Evolutionary conservation across 176 grass and related monocot genomes (phyloP).

Genomic region (Otatea glauca): DNA sequence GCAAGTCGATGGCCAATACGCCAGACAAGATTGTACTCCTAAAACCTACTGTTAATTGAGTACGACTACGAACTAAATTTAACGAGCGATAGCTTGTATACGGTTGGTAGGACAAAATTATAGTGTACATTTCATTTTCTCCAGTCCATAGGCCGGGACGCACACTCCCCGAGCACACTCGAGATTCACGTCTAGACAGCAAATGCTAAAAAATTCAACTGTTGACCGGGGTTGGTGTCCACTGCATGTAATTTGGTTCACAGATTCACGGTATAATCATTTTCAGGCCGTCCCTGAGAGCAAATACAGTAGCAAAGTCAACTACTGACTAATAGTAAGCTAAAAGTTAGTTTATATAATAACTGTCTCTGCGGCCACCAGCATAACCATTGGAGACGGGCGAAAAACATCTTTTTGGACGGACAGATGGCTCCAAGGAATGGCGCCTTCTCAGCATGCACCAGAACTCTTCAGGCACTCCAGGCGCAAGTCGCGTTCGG

Average conservation of each 20-base stretch:
- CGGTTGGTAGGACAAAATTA: not conserved
- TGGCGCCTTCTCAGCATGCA: too few relatives aligned
- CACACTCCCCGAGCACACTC: constrained; percentile 12
- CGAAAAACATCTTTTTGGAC: too few relatives aligned
- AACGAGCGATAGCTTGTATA: not conserved
- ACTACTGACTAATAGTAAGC: too few relatives aligned
- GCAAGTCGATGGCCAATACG: not conserved
- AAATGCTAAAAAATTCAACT: not conserved
- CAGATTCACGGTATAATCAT: constrained; percentile 42
- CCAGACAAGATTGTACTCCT: too few relatives aligned
- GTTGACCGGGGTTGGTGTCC: constrained; percentile 30
- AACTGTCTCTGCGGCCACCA: too few relatives aligned
- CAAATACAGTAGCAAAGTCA: too few relatives aligned
- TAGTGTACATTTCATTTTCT: not conserved
- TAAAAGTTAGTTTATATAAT: too few relatives aligned
- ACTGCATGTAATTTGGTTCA: not conserved
- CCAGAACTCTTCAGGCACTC: too few relatives aligned
- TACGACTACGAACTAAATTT: not conserved
- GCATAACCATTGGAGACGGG: too few relatives aligned
- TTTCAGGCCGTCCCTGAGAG: constrained; percentile 33
- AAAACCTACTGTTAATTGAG: not conserved
- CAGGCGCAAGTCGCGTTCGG: too few relatives aligned
- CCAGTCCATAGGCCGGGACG: not conserved
- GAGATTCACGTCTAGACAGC: constrained; percentile 54
- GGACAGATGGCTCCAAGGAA: too few relatives aligned